These are phyloP conservation scores for Sarocladium kiliense DNA, from an alignment of 2,329 filamentous ascomycete genomes.

Conservation along the genomic window DNA sequence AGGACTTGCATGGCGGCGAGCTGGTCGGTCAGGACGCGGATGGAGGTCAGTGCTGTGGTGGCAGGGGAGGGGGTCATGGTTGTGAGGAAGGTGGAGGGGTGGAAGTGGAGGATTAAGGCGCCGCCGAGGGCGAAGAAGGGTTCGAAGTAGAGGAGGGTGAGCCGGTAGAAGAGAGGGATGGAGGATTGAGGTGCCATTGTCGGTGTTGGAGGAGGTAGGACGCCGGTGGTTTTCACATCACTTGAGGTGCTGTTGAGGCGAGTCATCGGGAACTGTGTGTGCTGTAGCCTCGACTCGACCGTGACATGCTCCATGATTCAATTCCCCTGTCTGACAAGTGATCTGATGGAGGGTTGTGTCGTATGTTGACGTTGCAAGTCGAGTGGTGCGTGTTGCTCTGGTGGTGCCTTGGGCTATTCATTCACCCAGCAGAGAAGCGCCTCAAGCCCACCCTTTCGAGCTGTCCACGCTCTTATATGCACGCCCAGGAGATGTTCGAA, in stretches of 20 bases:
- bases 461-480: no score
- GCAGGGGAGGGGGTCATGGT: conserved; percentile 19
- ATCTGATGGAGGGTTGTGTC: no score
- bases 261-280: neutral
- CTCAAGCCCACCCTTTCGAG: no score
- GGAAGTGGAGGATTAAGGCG: conserved; percentile 22
- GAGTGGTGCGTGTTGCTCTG: no score
- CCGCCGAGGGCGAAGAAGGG: conserved; percentile 28
- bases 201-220: no score
- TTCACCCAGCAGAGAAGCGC: no score
- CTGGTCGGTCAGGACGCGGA: conserved; percentile 16
- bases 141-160: conserved; percentile 28
- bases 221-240: neutral
- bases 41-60: conserved; percentile 11
- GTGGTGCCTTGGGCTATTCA: no score
- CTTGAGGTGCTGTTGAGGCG: neutral
- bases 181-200: neutral
- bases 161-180: conserved; percentile 26
- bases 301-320: no score
- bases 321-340: no score
- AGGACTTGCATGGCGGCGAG: conserved; percentile 20
- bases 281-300: neutral
- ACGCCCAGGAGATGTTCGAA: no score
- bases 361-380: no score
- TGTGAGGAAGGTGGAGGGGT: conserved; percentile 22